Conservation (phyloP, 257 asterid species). For the Solanum dulcamara region DNA sequence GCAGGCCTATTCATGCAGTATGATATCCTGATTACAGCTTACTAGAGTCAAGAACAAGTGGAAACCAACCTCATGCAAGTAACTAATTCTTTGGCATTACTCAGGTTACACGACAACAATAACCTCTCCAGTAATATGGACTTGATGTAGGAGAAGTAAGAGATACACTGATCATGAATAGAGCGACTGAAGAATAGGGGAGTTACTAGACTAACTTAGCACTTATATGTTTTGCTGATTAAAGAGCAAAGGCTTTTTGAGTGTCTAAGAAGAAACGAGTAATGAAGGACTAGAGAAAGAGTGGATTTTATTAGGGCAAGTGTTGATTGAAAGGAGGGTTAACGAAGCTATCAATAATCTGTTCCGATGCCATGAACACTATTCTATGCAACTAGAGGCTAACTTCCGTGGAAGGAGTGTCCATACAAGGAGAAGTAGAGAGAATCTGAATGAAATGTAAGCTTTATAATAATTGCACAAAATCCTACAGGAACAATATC, state of each 20-base stretch:
- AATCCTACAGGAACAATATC: too few relatives aligned
- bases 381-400: background rate
- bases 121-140: background rate
- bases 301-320: background rate
- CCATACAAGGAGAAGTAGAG: background rate
- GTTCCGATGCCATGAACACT: background rate
- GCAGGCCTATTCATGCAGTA: background rate
- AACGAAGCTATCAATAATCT: background rate
- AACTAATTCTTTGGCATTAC: background rate
- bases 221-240: background rate
- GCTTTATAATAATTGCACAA: background rate
- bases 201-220: background rate
- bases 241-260: background rate
- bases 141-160: background rate
- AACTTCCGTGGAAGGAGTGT: background rate
- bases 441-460: background rate
- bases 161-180: background rate
- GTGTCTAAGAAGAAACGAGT: background rate
- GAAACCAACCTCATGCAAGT: background rate
- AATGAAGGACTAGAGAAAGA: background rate
- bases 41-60: background rate
- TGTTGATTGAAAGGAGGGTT: background rate
- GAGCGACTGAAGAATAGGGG: background rate
- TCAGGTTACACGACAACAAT: background rate
- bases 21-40: background rate